Evolutionary conservation across 768 basidiomycete genomes (phyloP), one percentile per base, ranked within the genome.

Genomic region (Podaxis carcinomalis): DNA sequence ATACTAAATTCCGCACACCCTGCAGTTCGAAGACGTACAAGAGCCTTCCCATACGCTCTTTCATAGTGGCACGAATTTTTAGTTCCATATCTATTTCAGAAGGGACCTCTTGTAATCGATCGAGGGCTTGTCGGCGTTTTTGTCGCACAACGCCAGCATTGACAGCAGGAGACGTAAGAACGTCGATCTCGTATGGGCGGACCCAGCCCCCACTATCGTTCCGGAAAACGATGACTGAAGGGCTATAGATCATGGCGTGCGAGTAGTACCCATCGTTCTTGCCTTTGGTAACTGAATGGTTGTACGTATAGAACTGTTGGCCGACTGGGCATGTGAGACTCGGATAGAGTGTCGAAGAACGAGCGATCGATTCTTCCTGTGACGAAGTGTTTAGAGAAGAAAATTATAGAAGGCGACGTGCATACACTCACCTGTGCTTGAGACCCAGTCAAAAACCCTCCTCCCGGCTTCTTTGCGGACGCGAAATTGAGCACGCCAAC

Each of bases 401-500:
- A 25, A 19, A 11, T 4, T 23, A 36, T 25, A n/a, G 13, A n/a
- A 21, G 4, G 23, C 42, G 6, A 37, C 23, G 19, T 21, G 40
- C 19, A 35, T 21, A 36, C 28, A 58, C 67, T 14, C 40, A 70
- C 72, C 62, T 71, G 72, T n/a, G 73, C 88, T 61, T 80, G 80
- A 1, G 88, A 81, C 32, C 88, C 89, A 42, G 65, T 73, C 55
- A 83, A 75, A 69, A 90, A 90, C 2, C 89, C 89, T 4, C 89
- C 88, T 2, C 88, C 88, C 2, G 86, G 85, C 23, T 82, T 81
- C 56, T 77, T 85, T 10, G 89, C 88, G 1, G 85, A 86, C 0
- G 88, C 89, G 66, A 90, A 90, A 67, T 85, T 90, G 16, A 91
- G 82, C 27, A 90, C 73, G n/a, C 87, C 88, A 25, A 88, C 70